Evolutionary conservation across 1,284 basidiomycete species (phyloP).

Genomic region (Phaffia rhodozyma): DNA sequence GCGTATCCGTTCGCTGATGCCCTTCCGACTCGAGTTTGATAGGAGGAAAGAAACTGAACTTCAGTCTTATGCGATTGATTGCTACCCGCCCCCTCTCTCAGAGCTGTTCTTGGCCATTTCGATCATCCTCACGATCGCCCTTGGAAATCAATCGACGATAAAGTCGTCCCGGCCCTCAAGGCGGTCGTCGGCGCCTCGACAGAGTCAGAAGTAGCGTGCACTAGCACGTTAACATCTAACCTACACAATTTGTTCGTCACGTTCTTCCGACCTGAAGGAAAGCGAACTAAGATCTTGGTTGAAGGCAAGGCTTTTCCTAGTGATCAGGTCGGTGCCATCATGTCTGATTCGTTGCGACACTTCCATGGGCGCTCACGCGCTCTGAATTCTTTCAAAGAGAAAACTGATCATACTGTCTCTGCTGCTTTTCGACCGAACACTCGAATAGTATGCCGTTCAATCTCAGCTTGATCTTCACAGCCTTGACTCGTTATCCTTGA

Average conservation of each 20-base stretch:
- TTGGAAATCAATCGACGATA: conserved; percentile 72
- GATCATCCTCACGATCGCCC: conserved; percentile 67
- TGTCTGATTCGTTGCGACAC: not conserved
- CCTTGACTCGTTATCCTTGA: conserved; percentile 63
- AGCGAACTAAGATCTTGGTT: conserved; percentile 85
- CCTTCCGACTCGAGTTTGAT: not conserved
- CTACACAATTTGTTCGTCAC: conserved; percentile 86
- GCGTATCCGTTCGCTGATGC: conserved; percentile 15
- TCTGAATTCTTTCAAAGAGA: not conserved
- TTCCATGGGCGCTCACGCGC: not conserved
- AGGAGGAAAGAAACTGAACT: conserved; percentile 16
- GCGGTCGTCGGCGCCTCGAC: conserved; percentile 50
- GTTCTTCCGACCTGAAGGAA: conserved; percentile 78
- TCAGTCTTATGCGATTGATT: not conserved
- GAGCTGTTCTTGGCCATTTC: conserved; percentile 86
- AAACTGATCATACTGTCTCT: not conserved
- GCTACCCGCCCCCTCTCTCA: conserved; percentile 29
- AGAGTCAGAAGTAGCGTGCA: conserved; percentile 68
- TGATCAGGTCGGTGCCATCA: conserved; percentile 55
- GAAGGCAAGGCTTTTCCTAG: conserved; percentile 91
- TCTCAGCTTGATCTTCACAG: conserved; percentile 75
- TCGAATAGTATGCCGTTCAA: conserved; percentile 73
- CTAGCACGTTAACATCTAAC: conserved; percentile 88
- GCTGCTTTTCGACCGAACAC: not conserved
- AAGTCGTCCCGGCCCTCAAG: conserved; percentile 62